A percentile compares a stretch with the other conserved stretches of the same genome.
Evolutionary conservation across 805 yeast species (phyloP).

Genomic region (Schwanniomyces sp.): DNA sequence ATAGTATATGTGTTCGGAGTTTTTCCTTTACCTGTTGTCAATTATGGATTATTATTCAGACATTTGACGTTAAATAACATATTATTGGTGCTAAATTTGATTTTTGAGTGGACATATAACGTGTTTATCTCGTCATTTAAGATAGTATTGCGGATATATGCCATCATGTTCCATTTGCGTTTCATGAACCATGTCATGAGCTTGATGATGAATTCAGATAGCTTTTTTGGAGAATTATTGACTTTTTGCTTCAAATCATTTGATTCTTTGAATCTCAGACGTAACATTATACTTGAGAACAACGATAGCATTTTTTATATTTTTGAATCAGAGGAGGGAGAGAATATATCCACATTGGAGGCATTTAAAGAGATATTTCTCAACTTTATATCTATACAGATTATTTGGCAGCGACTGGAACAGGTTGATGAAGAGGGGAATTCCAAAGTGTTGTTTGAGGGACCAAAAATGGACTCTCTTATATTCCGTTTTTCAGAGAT

Average conservation of each 20-base stretch:
- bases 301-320: not conserved
- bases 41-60: not conserved
- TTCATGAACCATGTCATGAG: not conserved
- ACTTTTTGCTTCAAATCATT: not conserved
- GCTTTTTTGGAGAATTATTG: not conserved
- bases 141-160: not conserved
- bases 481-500: not conserved
- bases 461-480: not conserved
- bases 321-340: not conserved
- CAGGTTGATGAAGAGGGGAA: not conserved
- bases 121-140: not conserved
- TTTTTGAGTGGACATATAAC: not conserved
- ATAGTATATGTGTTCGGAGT: conserved; percentile 13
- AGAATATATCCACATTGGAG: not conserved
- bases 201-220: not conserved
- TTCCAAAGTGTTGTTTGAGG: not conserved
- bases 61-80: not conserved
- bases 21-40: conserved; percentile 2
- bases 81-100: not conserved
- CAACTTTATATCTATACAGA: not conserved
- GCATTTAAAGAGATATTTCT: not conserved
- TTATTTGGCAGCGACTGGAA: not conserved
- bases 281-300: not conserved
- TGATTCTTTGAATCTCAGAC: not conserved
- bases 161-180: not conserved